Evolutionary conservation across 306 rosid species (phyloP).

Genomic region (Corylus heterophylla): DNA sequence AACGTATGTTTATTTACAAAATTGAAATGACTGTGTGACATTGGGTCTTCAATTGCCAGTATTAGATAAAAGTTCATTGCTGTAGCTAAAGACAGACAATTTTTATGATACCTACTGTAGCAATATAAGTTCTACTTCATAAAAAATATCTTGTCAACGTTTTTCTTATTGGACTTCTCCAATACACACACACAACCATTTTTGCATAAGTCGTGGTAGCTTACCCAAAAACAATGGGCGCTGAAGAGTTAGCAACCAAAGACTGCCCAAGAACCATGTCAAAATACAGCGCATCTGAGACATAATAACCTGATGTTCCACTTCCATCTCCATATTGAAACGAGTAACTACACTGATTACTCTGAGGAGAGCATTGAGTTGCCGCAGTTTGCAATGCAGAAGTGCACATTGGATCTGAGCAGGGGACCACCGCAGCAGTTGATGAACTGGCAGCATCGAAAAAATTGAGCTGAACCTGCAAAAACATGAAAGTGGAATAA

Average conservation of each 20-base stretch:
- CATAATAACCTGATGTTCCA: constrained; percentile 79
- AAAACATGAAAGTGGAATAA: constrained; percentile 20
- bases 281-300: constrained; percentile 67
- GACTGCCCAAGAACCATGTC: constrained; percentile 78
- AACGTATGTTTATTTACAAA: background rate
- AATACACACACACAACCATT: background rate
- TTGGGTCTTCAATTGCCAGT: background rate
- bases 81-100: background rate
- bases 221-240: constrained; percentile 86
- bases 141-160: background rate
- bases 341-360: constrained; percentile 75
- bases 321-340: constrained; percentile 92
- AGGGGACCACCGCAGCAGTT: constrained; percentile 55
- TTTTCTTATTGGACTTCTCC: background rate
- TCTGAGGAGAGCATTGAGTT: constrained; percentile 62
- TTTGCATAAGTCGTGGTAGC: constrained; percentile 31
- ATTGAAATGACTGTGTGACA: background rate
- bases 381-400: constrained; percentile 55
- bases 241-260: constrained; percentile 56
- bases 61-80: background rate
- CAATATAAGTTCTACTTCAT: background rate
- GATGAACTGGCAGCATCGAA: constrained; percentile 73
- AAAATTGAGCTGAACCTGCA: constrained; percentile 81
- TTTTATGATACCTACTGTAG: background rate
- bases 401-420: constrained; percentile 78